phyloP scores from a whole-genome alignment of 192 early-diverging fungal species.

The Backusella liffmaniae region DNA sequence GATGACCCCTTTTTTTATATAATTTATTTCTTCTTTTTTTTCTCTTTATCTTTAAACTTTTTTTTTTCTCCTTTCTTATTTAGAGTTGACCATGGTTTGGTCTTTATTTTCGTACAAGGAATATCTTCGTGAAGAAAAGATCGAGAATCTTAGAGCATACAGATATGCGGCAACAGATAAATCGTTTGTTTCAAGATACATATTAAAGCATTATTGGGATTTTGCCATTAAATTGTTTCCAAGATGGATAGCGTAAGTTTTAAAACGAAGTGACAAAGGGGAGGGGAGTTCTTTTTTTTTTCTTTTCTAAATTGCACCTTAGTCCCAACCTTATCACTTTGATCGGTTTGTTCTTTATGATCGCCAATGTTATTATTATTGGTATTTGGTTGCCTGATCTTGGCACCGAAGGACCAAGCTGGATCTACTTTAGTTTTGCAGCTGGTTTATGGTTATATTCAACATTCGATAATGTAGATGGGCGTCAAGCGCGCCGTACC shows the following conservation, averaged over 20 bases:
- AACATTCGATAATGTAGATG: constrained; percentile 89
- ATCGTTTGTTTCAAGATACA: constrained; percentile 69
- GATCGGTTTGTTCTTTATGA: constrained; percentile 73
- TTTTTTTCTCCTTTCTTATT: not conserved
- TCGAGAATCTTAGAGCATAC: constrained; percentile 74
- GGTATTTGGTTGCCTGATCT: constrained; percentile 69
- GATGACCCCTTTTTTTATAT: not conserved
- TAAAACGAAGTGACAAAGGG: not conserved
- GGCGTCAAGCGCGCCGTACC: constrained; percentile 81
- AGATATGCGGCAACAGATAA: constrained; percentile 88
- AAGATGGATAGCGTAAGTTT: constrained; percentile 75
- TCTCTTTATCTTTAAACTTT: not conserved
- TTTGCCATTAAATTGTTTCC: constrained; percentile 83
- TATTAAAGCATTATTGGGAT: constrained; percentile 86
- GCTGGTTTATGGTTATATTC: constrained; percentile 85
- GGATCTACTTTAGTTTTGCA: constrained; percentile 75
- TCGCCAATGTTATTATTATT: constrained; percentile 72
- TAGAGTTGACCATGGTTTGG: not conserved
- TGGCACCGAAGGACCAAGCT: constrained; percentile 60
- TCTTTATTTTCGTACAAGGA: not conserved
- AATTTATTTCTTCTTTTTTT: not conserved
- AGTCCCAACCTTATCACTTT: constrained; percentile 83
- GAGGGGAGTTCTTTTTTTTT: not conserved
- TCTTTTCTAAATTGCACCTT: not conserved
- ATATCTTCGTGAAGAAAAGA: constrained; percentile 15